These are phyloP conservation scores for Sphaerobolus stellatus DNA, from an alignment of 1,284 basidiomycete species.

Conservation along the genomic window DNA sequence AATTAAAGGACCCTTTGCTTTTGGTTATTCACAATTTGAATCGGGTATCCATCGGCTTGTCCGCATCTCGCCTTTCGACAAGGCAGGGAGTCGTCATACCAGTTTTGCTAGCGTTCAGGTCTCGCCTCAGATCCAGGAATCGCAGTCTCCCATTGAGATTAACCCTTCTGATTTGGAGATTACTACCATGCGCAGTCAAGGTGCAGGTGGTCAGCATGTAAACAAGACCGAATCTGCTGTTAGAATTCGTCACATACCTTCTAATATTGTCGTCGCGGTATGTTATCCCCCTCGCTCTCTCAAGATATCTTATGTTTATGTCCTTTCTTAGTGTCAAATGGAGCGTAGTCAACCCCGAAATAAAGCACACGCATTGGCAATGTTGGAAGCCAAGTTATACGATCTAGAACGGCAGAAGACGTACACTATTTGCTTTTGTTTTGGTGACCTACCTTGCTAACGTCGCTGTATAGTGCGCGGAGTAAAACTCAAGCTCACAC, in stretches of 20 bases:
- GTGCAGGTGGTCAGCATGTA: slow-evolving; percentile 99
- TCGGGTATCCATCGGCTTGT: slow-evolving; percentile 97
- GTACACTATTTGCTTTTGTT: slow-evolving; percentile 3
- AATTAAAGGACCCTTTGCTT: slow-evolving; percentile 76
- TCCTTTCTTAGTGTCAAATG: slow-evolving; percentile 50
- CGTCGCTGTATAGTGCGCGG: slow-evolving; percentile 8
- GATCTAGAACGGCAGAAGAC: slow-evolving; percentile 28
- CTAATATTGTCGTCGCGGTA: slow-evolving; percentile 95
- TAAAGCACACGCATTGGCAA: slow-evolving; percentile 47
- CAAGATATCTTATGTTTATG: too few species aligned
- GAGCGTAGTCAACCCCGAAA: slow-evolving; percentile 60
- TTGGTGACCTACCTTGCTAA: too few species aligned
- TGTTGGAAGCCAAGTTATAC: slow-evolving; percentile 47
- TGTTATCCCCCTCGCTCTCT: too few species aligned
- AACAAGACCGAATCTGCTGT: slow-evolving; percentile 99
- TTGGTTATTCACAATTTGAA: slow-evolving; percentile 83
- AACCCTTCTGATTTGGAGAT: slow-evolving; percentile 83
- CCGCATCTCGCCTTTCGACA: slow-evolving; percentile 88
- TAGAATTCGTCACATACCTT: slow-evolving; percentile 91
- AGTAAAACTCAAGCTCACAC: slow-evolving; percentile 10
- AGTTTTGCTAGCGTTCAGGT: slow-evolving; percentile 90
- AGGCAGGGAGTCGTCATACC: slow-evolving; percentile 86
- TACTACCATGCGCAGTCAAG: slow-evolving; percentile 93
- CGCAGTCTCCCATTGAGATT: neutral
- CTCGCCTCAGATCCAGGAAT: slow-evolving; percentile 28